These are phyloP conservation scores for Verticillium klebahnii DNA, from an alignment of 2,329 filamentous ascomycete genomes.

Conservation along the genomic window DNA sequence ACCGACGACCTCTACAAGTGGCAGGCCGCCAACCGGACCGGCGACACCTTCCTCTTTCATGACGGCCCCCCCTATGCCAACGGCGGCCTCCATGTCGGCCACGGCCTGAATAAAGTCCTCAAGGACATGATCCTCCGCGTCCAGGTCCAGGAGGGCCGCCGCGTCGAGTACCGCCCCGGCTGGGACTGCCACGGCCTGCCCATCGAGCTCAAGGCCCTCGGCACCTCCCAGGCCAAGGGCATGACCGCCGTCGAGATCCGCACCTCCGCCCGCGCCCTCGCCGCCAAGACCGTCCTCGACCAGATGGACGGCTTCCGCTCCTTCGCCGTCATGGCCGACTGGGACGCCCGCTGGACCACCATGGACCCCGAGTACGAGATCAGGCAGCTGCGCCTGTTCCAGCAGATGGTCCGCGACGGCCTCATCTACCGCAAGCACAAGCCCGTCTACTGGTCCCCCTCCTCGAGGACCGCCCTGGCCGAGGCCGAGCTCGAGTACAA, in stretches of 20 bases:
- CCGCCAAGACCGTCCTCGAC: slow-evolving; percentile 61
- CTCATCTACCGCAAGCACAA: slow-evolving; percentile 75
- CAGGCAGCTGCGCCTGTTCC: slow-evolving; percentile 70
- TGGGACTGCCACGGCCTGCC: slow-evolving; percentile 98
- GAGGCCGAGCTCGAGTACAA: slow-evolving; percentile 84
- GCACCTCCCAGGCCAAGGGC: slow-evolving; percentile 38
- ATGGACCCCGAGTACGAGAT: slow-evolving; percentile 75
- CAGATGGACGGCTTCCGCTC: slow-evolving; percentile 71
- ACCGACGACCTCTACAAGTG: slow-evolving; percentile 86
- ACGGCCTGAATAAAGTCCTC: slow-evolving; percentile 93
- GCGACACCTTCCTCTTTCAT: slow-evolving; percentile 72
- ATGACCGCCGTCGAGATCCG: slow-evolving; percentile 57
- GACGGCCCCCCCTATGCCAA: slow-evolving; percentile 98
- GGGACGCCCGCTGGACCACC: slow-evolving; percentile 71
- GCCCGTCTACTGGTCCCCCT: slow-evolving; percentile 84
- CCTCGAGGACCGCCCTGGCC: slow-evolving; percentile 71
- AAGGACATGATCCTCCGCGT: slow-evolving; percentile 90
- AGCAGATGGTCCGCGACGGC: slow-evolving; percentile 66
- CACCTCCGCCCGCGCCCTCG: slow-evolving; percentile 59
- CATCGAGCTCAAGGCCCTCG: slow-evolving; percentile 92
- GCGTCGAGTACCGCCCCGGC: slow-evolving; percentile 79
- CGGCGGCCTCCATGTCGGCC: slow-evolving; percentile 83
- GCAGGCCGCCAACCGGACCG: slow-evolving; percentile 60
- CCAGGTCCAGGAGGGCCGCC: slow-evolving; percentile 71
- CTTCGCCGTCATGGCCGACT: slow-evolving; percentile 77